These are phyloP conservation scores for Angomonas ambiguus DNA, from an alignment of 208 protist genomes.

Conservation along the genomic window DNA sequence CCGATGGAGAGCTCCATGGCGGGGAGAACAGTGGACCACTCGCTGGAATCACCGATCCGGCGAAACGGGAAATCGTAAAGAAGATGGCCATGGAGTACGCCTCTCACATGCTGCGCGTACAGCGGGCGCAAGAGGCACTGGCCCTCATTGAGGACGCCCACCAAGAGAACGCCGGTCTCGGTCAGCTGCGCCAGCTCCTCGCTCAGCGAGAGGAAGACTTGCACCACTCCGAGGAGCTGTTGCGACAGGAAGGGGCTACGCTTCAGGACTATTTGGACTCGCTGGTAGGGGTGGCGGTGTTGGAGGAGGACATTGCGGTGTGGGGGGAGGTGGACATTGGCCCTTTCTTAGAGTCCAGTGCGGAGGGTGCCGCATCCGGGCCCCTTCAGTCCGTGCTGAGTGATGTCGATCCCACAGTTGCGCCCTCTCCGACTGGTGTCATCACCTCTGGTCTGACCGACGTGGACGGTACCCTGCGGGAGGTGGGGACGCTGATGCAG, in stretches of 20 bases:
- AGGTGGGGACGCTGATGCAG: conserved; percentile 21
- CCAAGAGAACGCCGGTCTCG: neutral
- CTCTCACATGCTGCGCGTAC: conserved; percentile 7
- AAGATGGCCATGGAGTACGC: conserved; percentile 19
- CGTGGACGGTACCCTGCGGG: conserved; percentile 26
- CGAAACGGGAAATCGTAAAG: conserved; percentile 8
- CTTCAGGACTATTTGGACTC: conserved; percentile 29
- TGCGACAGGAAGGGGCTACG: neutral
- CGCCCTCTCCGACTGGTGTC: neutral
- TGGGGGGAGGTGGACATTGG: conserved; percentile 24
- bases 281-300: conserved; percentile 20
- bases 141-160: conserved; percentile 9
- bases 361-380: neutral
- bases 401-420: neutral
- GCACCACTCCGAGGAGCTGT: neutral
- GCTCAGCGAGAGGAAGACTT: conserved; percentile 8
- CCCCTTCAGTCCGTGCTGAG: neutral
- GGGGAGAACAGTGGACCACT: no score
- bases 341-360: conserved; percentile 8
- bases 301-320: conserved; percentile 26
- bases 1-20: neutral
- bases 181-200: conserved; percentile 14
- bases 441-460: conserved; percentile 13
- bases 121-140: conserved; percentile 5
- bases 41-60: conserved; percentile 12